phyloP scores from a whole-genome alignment of 2,329 filamentous ascomycete genomes.

The Ascochyta fabae region DNA sequence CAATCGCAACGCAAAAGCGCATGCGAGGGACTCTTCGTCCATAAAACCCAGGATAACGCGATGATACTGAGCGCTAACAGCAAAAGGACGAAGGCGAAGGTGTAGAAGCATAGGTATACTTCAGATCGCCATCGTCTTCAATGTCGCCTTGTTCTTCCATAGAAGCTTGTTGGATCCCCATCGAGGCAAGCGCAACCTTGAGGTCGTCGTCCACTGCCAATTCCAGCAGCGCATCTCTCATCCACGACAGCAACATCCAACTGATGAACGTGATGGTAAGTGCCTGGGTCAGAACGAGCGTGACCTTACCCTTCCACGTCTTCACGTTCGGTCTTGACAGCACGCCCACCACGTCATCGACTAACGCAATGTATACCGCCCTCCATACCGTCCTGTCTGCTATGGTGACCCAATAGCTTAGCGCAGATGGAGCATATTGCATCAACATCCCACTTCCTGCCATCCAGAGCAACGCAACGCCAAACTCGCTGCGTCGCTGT shows the following conservation, averaged over 20 bases:
- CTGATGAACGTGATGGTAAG: conserved; percentile 6
- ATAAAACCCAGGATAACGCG: background rate
- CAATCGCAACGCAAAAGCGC: background rate
- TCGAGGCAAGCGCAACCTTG: background rate
- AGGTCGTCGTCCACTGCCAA: background rate
- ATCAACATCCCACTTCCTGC: conserved; percentile 9
- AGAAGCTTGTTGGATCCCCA: background rate
- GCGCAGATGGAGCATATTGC: conserved; percentile 7
- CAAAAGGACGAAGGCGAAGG: background rate
- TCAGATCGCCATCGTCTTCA: background rate
- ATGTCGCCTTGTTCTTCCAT: background rate
- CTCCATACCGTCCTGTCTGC: conserved; percentile 19
- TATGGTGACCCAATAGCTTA: conserved; percentile 2
- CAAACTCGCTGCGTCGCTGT: conserved; percentile 23
- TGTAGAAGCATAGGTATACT: background rate
- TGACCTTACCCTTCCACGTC: conserved; percentile 14
- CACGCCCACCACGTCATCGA: conserved; percentile 26
- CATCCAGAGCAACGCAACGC: conserved; percentile 15
- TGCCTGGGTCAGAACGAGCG: conserved; percentile 18
- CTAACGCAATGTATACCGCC: conserved; percentile 25
- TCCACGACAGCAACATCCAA: conserved; percentile 7
- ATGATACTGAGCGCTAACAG: background rate
- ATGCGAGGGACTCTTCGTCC: background rate
- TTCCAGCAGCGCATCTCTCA: background rate
- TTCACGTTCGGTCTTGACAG: conserved; percentile 23